Evolutionary conservation across 257 asterid genomes (phyloP), one percentile per base, ranked within the genome.

Genomic region (Solanum pinnatisectum): DNA sequence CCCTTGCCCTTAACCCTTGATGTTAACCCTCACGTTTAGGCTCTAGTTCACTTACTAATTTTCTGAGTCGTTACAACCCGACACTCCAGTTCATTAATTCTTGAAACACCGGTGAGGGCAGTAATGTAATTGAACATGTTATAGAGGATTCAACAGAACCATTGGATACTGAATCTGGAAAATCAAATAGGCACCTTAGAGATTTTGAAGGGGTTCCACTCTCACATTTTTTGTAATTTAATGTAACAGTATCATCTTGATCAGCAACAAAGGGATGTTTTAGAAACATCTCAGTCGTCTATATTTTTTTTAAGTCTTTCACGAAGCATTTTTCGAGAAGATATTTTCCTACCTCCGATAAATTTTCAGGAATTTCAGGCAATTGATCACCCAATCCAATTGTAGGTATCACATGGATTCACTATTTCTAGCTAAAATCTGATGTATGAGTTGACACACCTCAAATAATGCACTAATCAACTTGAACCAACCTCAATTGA

Each of bases 231-330:
- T 59, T 10, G 27, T 42, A 77, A 40, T 77, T 72, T 71, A 42
- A 86, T 73, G 88, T n/a, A 82, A 86, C 87, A 87, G 72, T 83
- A 68, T 83, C 89, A 25, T 59, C 76, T 27, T 87, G 81, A 86
- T 18, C 89, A 15, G 87, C 46, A 44, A 96, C 90, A 22, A 96
- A 96, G 7, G 98, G 97, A 79, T 96, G 98, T 44, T 90, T 67
- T 30, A 94, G 83, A 32, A 96, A 98, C 98, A 95, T 95, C 95
- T 92, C 95, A 52, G 98, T 98, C 92, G 99, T 96, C 99, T 98
- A 96, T 92, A 98, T 71, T 30, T 71, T 35, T 4, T 81, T 88
- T 0, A 97, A 96, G 87, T 94, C 95, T 89, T 92, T 96, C 2
- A 91, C 88, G 2, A 96, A 95, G 84, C 98, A 95, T 56, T 89